Conservation (phyloP, 2,329 filamentous ascomycete species). For the Sordariomycetes sp. region DNA sequence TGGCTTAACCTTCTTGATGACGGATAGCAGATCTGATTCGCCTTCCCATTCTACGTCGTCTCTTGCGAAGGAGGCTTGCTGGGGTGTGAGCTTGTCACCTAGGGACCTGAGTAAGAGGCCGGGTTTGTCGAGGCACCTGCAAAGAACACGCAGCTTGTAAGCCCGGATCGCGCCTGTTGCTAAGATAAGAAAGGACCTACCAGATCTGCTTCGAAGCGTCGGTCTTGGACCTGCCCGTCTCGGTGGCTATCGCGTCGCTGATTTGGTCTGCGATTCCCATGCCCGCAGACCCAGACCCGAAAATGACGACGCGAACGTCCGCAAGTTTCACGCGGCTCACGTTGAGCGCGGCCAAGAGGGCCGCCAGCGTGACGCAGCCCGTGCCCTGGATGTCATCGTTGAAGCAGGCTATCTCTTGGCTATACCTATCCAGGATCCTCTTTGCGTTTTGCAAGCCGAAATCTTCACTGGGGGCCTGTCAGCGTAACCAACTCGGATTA, state of each 20-base stretch:
- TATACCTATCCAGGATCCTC: conserved; percentile 62
- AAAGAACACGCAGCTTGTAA: background rate
- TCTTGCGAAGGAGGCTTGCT: conserved; percentile 55
- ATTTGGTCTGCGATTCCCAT: conserved; percentile 81
- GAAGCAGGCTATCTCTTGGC: conserved; percentile 65
- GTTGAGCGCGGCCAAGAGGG: conserved; percentile 63
- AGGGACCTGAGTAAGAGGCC: conserved; percentile 42
- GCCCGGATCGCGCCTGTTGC: background rate
- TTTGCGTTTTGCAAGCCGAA: conserved; percentile 35
- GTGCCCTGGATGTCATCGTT: conserved; percentile 89
- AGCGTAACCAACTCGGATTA: background rate
- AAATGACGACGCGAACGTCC: conserved; percentile 61
- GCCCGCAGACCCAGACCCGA: conserved; percentile 70
- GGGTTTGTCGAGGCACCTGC: conserved; percentile 67
- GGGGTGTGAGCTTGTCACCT: conserved; percentile 34
- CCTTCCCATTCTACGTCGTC: conserved; percentile 50
- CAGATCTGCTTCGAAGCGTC: conserved; percentile 73
- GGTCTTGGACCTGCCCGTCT: conserved; percentile 52
- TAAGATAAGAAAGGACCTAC: conserved; percentile 23
- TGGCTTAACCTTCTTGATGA: conserved; percentile 60
- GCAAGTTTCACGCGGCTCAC: conserved; percentile 52
- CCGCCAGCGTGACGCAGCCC: conserved; percentile 74
- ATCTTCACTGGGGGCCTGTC: background rate
- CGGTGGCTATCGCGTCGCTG: conserved; percentile 60
- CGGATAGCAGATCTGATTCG: conserved; percentile 42